Conservation (phyloP, 2,329 filamentous ascomycete species). For the Setomelanomma holmii region DNA sequence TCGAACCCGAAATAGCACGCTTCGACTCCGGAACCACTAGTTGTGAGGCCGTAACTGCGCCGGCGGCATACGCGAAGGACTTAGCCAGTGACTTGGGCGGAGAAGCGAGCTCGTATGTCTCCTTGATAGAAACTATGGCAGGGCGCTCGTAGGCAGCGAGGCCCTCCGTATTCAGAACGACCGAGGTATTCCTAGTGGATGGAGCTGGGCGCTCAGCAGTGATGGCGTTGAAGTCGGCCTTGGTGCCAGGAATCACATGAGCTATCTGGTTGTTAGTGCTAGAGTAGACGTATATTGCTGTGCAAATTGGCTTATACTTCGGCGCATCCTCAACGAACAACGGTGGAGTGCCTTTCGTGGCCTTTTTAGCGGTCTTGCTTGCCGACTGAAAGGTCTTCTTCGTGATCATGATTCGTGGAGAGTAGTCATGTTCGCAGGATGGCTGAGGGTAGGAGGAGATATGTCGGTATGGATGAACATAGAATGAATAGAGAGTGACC, state of each 20-base stretch:
- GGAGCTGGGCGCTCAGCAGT: not conserved
- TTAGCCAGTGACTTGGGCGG: not conserved
- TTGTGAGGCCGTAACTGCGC: not conserved
- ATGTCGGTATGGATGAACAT: not conserved
- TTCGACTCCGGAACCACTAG: not conserved
- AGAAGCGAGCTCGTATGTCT: not conserved
- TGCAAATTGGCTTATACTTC: not conserved
- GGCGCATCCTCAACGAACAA: not conserved
- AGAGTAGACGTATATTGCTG: not conserved
- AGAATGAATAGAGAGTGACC: not conserved
- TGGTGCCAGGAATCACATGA: not conserved
- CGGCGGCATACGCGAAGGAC: not conserved
- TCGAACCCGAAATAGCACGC: not conserved
- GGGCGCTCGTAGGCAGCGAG: not conserved
- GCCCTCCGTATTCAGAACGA: not conserved
- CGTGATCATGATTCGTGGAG: not conserved
- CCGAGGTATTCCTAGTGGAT: no score
- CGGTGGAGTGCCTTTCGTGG: not conserved
- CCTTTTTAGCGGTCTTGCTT: not conserved
- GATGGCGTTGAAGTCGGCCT: not conserved
- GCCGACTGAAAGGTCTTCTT: not conserved
- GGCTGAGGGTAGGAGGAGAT: no score
- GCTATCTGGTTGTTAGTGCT: not conserved
- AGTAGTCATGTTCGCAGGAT: no score
- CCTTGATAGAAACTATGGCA: not conserved